Conservation (phyloP, 306 rosid genomes). For the Lagenaria siceraria region DNA sequence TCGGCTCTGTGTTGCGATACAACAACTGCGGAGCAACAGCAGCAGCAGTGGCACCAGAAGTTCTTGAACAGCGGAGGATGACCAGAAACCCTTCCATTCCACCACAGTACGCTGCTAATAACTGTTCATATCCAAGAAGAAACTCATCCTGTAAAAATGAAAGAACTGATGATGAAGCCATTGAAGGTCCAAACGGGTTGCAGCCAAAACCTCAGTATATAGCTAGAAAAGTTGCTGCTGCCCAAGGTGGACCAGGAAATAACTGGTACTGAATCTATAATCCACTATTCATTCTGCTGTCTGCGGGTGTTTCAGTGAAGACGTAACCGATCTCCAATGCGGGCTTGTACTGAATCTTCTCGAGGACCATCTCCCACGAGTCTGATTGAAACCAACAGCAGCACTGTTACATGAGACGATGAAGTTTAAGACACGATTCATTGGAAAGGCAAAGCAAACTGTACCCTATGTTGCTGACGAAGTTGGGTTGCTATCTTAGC, state of each 20-base stretch:
- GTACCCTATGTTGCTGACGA: not conserved
- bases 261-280: conserved; percentile 54
- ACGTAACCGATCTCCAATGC: not conserved
- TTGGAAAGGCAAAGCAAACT: not conserved
- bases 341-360: not conserved
- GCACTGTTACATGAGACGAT: not conserved
- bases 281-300: not conserved
- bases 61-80: conserved; percentile 62
- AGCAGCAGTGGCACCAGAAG: conserved; percentile 51
- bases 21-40: conserved; percentile 66
- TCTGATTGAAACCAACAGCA: not conserved
- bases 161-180: conserved; percentile 57
- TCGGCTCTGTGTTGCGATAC: conserved; percentile 67
- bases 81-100: conserved; percentile 49
- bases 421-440: not conserved
- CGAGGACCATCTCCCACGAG: not conserved
- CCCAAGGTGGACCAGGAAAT: conserved; percentile 61
- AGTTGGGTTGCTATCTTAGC: not conserved
- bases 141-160: conserved; percentile 66
- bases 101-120: conserved; percentile 43
- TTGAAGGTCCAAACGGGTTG: conserved; percentile 63
- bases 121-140: conserved; percentile 69
- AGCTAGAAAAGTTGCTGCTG: conserved; percentile 77
- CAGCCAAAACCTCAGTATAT: conserved; percentile 75
- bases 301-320: not conserved